Evolutionary conservation across 257 asterid genomes (phyloP).

Genomic region (Gentiana straminea): DNA sequence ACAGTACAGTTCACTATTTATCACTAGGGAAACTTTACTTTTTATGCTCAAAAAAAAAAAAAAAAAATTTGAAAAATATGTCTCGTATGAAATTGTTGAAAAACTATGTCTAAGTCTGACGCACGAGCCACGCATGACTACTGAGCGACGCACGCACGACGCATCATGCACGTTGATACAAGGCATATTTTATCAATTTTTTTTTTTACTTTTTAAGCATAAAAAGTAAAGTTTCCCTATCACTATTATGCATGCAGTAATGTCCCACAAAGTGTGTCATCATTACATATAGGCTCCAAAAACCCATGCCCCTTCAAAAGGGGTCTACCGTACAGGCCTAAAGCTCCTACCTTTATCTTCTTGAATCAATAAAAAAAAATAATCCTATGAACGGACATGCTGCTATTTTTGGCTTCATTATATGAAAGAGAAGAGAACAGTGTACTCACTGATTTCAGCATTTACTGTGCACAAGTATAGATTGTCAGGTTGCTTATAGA

Average conservation of each 20-base stretch:
- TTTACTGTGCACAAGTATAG: neutral
- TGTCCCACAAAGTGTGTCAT: slow-evolving; percentile 9
- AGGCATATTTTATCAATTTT: no score
- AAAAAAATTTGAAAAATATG: no score
- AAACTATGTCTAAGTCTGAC: no score
- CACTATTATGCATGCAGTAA: slow-evolving; percentile 4
- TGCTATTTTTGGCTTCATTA: slow-evolving; percentile 1
- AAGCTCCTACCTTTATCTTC: neutral
- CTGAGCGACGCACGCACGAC: no score
- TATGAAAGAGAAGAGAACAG: neutral
- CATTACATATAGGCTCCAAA: slow-evolving; percentile 2
- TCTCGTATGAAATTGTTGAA: no score
- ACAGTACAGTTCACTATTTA: slow-evolving; percentile 4
- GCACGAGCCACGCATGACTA: no score
- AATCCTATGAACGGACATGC: neutral
- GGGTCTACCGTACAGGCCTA: slow-evolving; percentile 17
- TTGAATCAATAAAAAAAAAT: neutral
- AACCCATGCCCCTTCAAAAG: slow-evolving; percentile 3
- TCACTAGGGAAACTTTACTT: no score
- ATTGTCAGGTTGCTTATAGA: neutral
- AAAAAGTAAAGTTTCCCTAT: neutral
- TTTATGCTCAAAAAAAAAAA: no score
- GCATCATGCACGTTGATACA: no score
- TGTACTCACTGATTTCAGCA: neutral
- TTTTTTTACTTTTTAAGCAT: no score